Conservation (phyloP, 129 eudicot species). For the Centaurea solstitialis region DNA sequence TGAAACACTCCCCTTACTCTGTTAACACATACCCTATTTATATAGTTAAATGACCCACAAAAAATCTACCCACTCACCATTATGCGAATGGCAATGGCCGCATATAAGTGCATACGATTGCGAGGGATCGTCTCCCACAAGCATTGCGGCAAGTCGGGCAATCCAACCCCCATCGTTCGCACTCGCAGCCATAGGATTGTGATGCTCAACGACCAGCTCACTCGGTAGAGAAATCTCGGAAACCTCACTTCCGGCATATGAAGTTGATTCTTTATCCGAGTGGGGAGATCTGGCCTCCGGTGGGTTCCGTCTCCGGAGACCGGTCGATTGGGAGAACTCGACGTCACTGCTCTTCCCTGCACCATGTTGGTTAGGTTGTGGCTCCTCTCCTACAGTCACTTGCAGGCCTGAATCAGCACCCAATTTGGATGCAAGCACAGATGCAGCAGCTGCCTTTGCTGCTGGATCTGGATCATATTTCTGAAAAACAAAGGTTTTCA, state of each 20-base stretch:
- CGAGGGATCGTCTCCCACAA: constrained; percentile 97
- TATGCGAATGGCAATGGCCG: constrained; percentile 95
- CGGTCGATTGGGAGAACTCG: constrained; percentile 53
- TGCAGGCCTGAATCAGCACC: constrained; percentile 90
- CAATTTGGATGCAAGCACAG: constrained; percentile 82
- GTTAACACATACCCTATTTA: no score
- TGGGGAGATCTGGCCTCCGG: constrained; percentile 39
- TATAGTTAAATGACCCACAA: background rate
- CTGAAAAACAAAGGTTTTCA: constrained; percentile 41
- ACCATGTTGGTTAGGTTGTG: constrained; percentile 37
- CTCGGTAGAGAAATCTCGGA: constrained; percentile 46
- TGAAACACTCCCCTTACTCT: no score
- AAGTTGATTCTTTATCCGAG: constrained; percentile 39
- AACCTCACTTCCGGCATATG: constrained; percentile 44
- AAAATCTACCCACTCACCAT: constrained; percentile 65
- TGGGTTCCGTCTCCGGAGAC: constrained; percentile 72
- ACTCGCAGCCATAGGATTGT: constrained; percentile 38
- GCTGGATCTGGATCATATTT: constrained; percentile 97
- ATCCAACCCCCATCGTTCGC: constrained; percentile 86
- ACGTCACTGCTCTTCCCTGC: constrained; percentile 70
- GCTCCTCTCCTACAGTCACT: constrained; percentile 59
- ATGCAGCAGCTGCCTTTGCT: constrained; percentile 95
- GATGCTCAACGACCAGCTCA: constrained; percentile 71
- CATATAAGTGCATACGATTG: constrained; percentile 92
- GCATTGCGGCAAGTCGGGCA: constrained; percentile 89